phyloP scores from a whole-genome alignment of 1,284 basidiomycete species.

The Naganishia albida region DNA sequence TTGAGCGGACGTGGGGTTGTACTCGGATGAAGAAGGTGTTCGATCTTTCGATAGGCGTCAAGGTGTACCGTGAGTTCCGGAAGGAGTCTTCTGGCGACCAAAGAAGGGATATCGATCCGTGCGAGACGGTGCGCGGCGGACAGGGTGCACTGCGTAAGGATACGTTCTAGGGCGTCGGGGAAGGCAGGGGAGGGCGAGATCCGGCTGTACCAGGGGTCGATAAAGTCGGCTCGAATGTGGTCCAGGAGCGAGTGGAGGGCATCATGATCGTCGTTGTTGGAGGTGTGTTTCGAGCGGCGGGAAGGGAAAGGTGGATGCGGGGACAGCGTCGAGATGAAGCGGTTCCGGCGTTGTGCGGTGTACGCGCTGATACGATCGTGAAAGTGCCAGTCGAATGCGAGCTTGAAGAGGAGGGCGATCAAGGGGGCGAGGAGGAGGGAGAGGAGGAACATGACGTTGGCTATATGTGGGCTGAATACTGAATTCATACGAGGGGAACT shows the following conservation, averaged over 20 bases:
- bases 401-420: conserved; percentile 4
- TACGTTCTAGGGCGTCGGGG: conserved; percentile 74
- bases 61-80: conserved; percentile 86
- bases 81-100: conserved; percentile 78
- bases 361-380: background rate
- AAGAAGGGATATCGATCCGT: conserved; percentile 69
- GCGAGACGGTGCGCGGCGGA: conserved; percentile 62
- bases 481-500: too few relatives aligned
- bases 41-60: conserved; percentile 87
- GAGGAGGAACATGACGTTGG: background rate
- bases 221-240: conserved; percentile 16
- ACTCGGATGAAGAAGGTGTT: conserved; percentile 71
- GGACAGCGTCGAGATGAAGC: background rate
- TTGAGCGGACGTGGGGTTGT: conserved; percentile 39
- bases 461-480: background rate
- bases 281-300: too few relatives aligned
- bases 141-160: conserved; percentile 69
- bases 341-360: background rate
- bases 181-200: conserved; percentile 84
- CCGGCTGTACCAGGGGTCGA: conserved; percentile 35
- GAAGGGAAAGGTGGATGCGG: background rate
- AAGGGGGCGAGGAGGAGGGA: background rate
- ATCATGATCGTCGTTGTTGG: background rate
- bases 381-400: conserved; percentile 1
- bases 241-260: background rate